A percentile compares a stretch with the other conserved stretches of the same genome.
Conservation (phyloP, 257 asterid species). For the Salvia hispanica region DNA sequence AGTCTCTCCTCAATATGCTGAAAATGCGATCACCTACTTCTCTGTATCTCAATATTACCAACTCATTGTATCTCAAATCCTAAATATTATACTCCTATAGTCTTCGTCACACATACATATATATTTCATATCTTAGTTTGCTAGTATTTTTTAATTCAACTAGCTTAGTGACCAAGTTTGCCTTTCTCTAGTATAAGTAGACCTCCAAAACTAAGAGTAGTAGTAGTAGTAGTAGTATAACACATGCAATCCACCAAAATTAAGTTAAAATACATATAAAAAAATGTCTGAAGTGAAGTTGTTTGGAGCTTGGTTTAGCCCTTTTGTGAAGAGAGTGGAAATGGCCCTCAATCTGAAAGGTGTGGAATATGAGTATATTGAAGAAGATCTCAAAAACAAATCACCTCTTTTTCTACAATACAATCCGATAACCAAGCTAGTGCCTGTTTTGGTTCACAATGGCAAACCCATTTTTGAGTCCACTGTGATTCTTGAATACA, state of each 20-base stretch:
- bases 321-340: constrained; percentile 46
- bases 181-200: neutral
- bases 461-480: constrained; percentile 53
- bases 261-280: neutral
- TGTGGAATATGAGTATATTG: constrained; percentile 40
- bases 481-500: constrained; percentile 48
- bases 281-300: constrained; percentile 38
- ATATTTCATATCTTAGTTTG: no score
- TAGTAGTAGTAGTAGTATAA: no score
- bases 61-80: no score
- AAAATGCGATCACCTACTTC: no score
- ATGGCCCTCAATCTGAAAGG: constrained; percentile 51
- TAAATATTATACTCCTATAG: no score
- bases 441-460: constrained; percentile 52
- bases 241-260: neutral
- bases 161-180: neutral
- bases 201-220: neutral
- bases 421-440: constrained; percentile 48
- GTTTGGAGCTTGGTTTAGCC: constrained; percentile 45
- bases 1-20: no score
- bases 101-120: no score
- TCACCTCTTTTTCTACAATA: constrained; percentile 42
- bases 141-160: neutral
- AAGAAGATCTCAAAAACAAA: constrained; percentile 43
- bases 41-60: no score